Conservation (phyloP, 1,284 basidiomycete species). For the Marasmius tenuissimus region DNA sequence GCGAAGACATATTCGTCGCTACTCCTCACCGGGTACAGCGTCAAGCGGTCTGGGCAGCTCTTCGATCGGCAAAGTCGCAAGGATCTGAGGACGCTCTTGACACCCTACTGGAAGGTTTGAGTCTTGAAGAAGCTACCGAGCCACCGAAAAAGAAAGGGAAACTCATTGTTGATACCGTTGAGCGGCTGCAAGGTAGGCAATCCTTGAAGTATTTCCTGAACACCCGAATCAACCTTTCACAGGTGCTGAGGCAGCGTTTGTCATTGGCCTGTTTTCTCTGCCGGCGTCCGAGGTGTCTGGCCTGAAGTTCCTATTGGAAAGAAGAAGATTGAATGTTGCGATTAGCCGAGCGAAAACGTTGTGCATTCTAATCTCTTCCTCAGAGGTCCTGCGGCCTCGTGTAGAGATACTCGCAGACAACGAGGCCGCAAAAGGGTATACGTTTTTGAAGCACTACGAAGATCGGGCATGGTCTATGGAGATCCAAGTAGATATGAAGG, state of each 20-base stretch:
- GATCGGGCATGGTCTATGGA: slow-evolving; percentile 39
- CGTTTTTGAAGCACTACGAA: slow-evolving; percentile 45
- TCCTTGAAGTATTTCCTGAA: background rate
- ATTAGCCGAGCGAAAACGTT: slow-evolving; percentile 50
- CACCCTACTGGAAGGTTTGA: slow-evolving; percentile 10
- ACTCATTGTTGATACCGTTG: slow-evolving; percentile 48
- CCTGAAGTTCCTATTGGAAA: slow-evolving; percentile 43
- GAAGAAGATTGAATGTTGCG: slow-evolving; percentile 48
- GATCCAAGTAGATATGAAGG: slow-evolving; percentile 26
- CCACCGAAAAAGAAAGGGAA: slow-evolving; percentile 8
- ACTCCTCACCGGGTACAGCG: slow-evolving; percentile 49
- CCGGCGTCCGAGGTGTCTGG: slow-evolving; percentile 36
- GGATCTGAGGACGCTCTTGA: slow-evolving; percentile 13
- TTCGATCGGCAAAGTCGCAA: slow-evolving; percentile 21
- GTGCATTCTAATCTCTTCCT: slow-evolving; percentile 44
- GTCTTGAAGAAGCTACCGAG: slow-evolving; percentile 8
- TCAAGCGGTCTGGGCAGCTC: slow-evolving; percentile 42
- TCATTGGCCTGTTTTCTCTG: slow-evolving; percentile 49
- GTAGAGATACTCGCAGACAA: slow-evolving; percentile 40
- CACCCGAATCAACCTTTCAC: background rate
- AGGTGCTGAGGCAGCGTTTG: slow-evolving; percentile 52
- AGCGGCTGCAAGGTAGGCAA: slow-evolving; percentile 42
- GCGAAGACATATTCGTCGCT: slow-evolving; percentile 48
- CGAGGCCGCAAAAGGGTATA: slow-evolving; percentile 44
- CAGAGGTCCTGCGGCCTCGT: slow-evolving; percentile 41